Conservation (phyloP, 768 basidiomycete genomes). For the Lentinula sp. region DNA sequence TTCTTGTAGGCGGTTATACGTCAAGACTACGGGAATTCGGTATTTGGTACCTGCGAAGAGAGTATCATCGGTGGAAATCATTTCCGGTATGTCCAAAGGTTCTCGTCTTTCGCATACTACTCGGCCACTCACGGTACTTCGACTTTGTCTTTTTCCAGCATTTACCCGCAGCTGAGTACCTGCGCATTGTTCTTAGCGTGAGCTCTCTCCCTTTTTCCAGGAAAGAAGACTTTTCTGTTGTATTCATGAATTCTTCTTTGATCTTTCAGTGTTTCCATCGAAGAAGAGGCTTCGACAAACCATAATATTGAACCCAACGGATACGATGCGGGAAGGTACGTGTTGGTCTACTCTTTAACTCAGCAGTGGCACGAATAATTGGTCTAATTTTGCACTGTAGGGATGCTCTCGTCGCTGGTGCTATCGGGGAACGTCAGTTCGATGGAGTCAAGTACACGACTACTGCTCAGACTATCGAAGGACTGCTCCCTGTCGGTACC, state of each 20-base stretch:
- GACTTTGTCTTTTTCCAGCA: not conserved
- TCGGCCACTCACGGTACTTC: no score
- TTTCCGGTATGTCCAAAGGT: constrained; percentile 36
- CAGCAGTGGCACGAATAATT: no score
- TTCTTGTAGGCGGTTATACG: constrained; percentile 57
- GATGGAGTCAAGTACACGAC: constrained; percentile 33
- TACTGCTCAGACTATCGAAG: constrained; percentile 29
- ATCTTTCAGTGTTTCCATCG: not conserved
- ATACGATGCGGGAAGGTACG: constrained; percentile 44
- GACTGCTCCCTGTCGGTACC: constrained; percentile 34
- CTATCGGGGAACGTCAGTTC: constrained; percentile 26
- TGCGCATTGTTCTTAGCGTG: constrained; percentile 48
- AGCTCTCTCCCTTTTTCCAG: constrained; percentile 41
- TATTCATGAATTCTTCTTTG: no score
- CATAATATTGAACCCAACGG: constrained; percentile 51
- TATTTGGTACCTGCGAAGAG: constrained; percentile 68
- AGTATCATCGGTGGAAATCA: constrained; percentile 66
- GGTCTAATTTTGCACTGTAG: not conserved
- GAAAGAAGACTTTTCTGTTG: constrained; percentile 28
- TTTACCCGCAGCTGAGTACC: not conserved
- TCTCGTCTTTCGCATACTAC: no score
- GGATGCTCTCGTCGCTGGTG: constrained; percentile 29
- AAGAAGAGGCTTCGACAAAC: constrained; percentile 25
- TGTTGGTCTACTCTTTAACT: not conserved
- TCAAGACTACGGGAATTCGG: constrained; percentile 58